Evolutionary conservation across 352 stramenopile genomes (phyloP).

Genomic region (Phytophthora nicotianae): DNA sequence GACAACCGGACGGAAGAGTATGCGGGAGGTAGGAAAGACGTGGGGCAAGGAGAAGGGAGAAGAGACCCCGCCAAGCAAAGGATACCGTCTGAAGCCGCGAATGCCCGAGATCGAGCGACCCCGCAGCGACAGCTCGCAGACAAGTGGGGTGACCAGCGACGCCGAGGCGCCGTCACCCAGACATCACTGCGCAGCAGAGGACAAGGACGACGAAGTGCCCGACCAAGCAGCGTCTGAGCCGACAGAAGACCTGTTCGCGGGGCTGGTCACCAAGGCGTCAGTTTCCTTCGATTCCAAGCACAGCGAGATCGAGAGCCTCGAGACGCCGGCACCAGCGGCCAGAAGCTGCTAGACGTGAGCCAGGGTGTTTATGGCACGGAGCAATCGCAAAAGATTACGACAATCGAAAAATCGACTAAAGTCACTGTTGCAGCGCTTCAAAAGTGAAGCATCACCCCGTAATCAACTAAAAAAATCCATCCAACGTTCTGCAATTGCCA

Average conservation of each 20-base stretch:
- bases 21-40: constrained; percentile 21
- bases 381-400: constrained; percentile 1
- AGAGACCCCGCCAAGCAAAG: not conserved
- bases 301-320: constrained; percentile 5
- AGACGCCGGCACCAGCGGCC: constrained; percentile 1
- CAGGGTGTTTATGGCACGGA: constrained; percentile 10
- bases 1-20: constrained; percentile 22
- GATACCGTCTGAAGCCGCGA: constrained; percentile 32
- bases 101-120: constrained; percentile 33
- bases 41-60: constrained; percentile 28
- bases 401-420: constrained; percentile 9
- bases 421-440: constrained; percentile 1
- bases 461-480: constrained; percentile 30
- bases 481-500: constrained; percentile 20
- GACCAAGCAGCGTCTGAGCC: constrained; percentile 20
- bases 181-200: not conserved
- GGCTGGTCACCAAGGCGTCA: constrained; percentile 36
- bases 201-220: constrained; percentile 17
- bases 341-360: constrained; percentile 22
- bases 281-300: constrained; percentile 9
- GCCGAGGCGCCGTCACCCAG: constrained; percentile 7
- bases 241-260: constrained; percentile 40
- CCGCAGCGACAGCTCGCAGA: constrained; percentile 20
- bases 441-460: constrained; percentile 11
- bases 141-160: constrained; percentile 29